phyloP scores from a whole-genome alignment of 106 monocot genomes.

The Phalaenopsis equestris region DNA sequence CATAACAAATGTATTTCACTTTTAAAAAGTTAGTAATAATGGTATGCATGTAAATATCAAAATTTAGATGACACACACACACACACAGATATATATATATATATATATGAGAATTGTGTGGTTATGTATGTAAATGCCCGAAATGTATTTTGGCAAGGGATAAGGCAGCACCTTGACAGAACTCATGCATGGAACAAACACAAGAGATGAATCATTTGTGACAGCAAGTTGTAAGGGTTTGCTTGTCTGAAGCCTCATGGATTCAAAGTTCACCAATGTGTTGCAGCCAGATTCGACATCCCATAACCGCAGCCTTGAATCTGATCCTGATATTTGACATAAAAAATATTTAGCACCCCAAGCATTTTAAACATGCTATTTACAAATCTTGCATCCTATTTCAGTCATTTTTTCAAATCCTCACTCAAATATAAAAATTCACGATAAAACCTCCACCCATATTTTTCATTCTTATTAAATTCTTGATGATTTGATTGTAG shows the following conservation, averaged over 20 bases:
- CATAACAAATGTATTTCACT: no score
- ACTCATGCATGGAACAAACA: conserved; percentile 87
- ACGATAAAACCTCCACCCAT: no score
- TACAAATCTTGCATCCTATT: no score
- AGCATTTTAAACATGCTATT: background rate
- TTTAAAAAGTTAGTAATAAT: no score
- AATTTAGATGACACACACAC: no score
- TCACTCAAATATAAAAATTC: no score
- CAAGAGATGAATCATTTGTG: conserved; percentile 56
- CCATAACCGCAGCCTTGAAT: conserved; percentile 87
- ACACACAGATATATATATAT: no score
- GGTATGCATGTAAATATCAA: no score
- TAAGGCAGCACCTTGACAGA: conserved; percentile 51
- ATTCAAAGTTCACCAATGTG: conserved; percentile 82
- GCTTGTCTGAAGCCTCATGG: conserved; percentile 58
- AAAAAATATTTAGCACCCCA: background rate
- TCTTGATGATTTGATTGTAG: no score
- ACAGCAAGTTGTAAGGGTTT: conserved; percentile 67
- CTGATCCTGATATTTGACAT: conserved; percentile 50
- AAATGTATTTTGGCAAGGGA: background rate
- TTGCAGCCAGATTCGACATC: conserved; percentile 90
- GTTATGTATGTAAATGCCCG: no score
- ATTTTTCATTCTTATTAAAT: no score
- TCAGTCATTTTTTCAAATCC: no score
- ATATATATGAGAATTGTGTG: background rate